Conservation (phyloP, 441 rosid species). For the Croton laevigatus region DNA sequence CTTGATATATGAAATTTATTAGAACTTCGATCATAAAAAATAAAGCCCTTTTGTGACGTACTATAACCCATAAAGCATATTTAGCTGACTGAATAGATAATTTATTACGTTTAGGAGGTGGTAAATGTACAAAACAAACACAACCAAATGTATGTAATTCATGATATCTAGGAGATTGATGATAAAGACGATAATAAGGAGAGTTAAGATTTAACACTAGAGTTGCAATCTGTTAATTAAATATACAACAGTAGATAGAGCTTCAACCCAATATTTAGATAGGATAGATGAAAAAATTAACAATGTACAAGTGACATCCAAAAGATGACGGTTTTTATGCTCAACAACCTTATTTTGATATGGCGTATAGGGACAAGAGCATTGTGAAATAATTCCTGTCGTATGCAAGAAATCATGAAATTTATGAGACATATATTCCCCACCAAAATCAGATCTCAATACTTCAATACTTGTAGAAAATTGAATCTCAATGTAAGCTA, state of each 20-base stretch:
- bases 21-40: no score
- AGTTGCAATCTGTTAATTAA: background rate
- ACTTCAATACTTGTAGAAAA: background rate
- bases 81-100: no score
- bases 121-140: background rate
- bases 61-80: background rate
- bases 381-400: background rate
- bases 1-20: background rate
- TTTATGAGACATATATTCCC: slow-evolving; percentile 1
- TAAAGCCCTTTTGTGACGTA: background rate
- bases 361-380: background rate
- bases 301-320: background rate
- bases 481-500: background rate
- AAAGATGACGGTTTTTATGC: background rate
- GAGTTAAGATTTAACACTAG: background rate
- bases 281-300: background rate
- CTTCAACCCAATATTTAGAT: slow-evolving; percentile 5
- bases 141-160: background rate
- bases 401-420: background rate
- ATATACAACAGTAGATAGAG: background rate
- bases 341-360: background rate
- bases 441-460: background rate
- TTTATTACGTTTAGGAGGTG: background rate
- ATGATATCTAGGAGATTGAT: background rate
- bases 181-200: background rate